These are phyloP conservation scores for Alternaria alternata DNA, from an alignment of 2,329 filamentous ascomycete species.

Conservation along the genomic window DNA sequence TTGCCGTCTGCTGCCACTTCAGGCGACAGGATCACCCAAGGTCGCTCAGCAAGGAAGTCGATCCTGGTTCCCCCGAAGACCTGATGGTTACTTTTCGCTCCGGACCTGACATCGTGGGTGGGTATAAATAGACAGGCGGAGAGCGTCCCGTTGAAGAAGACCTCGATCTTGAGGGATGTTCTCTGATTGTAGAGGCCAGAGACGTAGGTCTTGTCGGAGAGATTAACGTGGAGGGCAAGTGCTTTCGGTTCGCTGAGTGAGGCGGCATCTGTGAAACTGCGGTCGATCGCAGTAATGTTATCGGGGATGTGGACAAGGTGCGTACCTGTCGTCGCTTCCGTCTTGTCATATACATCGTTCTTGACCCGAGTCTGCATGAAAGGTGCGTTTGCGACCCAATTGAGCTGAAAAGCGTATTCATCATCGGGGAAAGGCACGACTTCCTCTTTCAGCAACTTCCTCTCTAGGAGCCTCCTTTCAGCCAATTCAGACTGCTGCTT, in stretches of 20 bases:
- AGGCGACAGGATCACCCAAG: conserved; percentile 53
- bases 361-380: conserved; percentile 44
- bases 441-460: conserved; percentile 34
- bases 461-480: conserved; percentile 29
- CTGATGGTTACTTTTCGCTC: conserved; percentile 29
- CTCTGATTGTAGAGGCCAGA: conserved; percentile 27
- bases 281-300: background rate
- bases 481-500: conserved; percentile 28
- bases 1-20: conserved; percentile 33
- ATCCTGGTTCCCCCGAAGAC: conserved; percentile 53
- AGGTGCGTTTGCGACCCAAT: conserved; percentile 41
- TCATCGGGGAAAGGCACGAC: conserved; percentile 39
- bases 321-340: background rate
- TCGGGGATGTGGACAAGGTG: background rate
- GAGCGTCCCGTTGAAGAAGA: conserved; percentile 58
- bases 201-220: conserved; percentile 43
- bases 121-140: conserved; percentile 43
- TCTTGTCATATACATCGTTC: background rate
- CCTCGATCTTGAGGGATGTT: conserved; percentile 57
- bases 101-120: conserved; percentile 27
- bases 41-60: conserved; percentile 53
- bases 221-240: conserved; percentile 41
- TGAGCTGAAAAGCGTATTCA: conserved; percentile 27
- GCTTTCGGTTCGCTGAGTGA: conserved; percentile 20
- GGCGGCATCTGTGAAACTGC: background rate